Evolutionary conservation across 2,329 filamentous ascomycete species (phyloP).

Genomic region (Penicillium sp.): DNA sequence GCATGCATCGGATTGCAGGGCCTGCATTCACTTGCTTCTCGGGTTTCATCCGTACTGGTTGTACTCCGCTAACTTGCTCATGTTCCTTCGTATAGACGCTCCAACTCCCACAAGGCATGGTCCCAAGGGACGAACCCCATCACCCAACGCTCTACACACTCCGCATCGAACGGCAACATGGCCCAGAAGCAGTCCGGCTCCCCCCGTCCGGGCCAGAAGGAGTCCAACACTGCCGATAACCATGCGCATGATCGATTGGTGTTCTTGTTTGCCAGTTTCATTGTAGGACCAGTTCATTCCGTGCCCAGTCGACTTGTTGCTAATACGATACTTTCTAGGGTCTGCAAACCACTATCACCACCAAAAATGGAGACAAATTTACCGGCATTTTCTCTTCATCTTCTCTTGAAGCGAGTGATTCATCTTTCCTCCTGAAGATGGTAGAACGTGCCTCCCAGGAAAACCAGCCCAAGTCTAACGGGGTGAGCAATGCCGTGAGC

Average conservation of each 20-base stretch:
- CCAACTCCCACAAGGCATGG: constrained; percentile 64
- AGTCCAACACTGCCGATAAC: constrained; percentile 59
- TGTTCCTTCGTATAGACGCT: constrained; percentile 46
- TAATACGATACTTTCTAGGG: constrained; percentile 49
- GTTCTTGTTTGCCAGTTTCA: constrained; percentile 62
- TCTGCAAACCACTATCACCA: constrained; percentile 58
- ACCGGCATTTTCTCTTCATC: constrained; percentile 65
- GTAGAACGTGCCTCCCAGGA: constrained; percentile 56
- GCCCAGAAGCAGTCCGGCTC: constrained; percentile 47
- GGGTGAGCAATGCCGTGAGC: constrained; percentile 43
- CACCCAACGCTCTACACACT: constrained; percentile 58
- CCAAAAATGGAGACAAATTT: constrained; percentile 65
- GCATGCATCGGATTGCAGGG: constrained; percentile 11
- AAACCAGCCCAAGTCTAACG: constrained; percentile 44
- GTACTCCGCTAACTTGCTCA: constrained; percentile 26
- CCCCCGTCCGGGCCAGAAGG: constrained; percentile 48
- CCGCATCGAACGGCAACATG: constrained; percentile 60
- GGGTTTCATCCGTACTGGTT: constrained; percentile 9
- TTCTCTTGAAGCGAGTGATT: constrained; percentile 55
- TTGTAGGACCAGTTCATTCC: constrained; percentile 50
- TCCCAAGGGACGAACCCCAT: constrained; percentile 64
- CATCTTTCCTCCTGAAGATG: constrained; percentile 68
- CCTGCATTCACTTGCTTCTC: background rate
- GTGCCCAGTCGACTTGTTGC: background rate
- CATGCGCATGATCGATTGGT: constrained; percentile 65